Evolutionary conservation across 805 yeast genomes (phyloP).

Genomic region (Jamesozyma lodderae): DNA sequence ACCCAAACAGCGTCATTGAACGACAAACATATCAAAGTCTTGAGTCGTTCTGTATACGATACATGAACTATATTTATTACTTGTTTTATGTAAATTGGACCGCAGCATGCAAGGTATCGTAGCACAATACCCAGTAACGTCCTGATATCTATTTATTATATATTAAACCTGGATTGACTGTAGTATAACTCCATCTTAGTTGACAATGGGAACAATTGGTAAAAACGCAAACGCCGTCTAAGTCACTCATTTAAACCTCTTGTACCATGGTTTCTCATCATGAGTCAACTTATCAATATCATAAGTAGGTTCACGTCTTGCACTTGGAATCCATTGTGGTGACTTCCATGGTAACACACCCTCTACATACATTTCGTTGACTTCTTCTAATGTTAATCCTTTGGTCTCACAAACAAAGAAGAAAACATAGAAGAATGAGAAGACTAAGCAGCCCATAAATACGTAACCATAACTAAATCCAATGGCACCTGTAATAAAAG

Average conservation of each 20-base stretch:
- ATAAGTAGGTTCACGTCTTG: slow-evolving; percentile 35
- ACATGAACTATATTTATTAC: too few species aligned
- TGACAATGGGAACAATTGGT: too few species aligned
- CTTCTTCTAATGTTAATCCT: slow-evolving; percentile 71
- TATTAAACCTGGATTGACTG: too few species aligned
- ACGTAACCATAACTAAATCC: slow-evolving; percentile 1
- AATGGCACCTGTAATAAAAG: slow-evolving; percentile 1
- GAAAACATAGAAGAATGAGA: slow-evolving; percentile 1
- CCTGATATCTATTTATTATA: too few species aligned
- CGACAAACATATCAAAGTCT: too few species aligned
- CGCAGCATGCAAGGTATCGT: too few species aligned
- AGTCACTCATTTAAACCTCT: slow-evolving; percentile 30
- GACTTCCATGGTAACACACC: slow-evolving; percentile 38
- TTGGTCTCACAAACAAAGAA: slow-evolving; percentile 1
- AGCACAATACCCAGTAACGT: too few species aligned
- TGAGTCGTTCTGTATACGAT: too few species aligned
- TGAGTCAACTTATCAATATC: slow-evolving; percentile 9
- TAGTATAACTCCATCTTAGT: too few species aligned
- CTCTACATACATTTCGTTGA: slow-evolving; percentile 56
- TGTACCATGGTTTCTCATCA: slow-evolving; percentile 14
- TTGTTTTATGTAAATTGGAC: too few species aligned
- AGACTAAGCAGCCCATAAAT: slow-evolving; percentile 1
- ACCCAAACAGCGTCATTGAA: too few species aligned
- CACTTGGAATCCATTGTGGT: slow-evolving; percentile 37
- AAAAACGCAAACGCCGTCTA: too few species aligned